Evolutionary conservation across 1,139 yeast species (phyloP), one percentile per base, ranked within the genome.

Genomic region (Zygosaccharomyces sapae): DNA sequence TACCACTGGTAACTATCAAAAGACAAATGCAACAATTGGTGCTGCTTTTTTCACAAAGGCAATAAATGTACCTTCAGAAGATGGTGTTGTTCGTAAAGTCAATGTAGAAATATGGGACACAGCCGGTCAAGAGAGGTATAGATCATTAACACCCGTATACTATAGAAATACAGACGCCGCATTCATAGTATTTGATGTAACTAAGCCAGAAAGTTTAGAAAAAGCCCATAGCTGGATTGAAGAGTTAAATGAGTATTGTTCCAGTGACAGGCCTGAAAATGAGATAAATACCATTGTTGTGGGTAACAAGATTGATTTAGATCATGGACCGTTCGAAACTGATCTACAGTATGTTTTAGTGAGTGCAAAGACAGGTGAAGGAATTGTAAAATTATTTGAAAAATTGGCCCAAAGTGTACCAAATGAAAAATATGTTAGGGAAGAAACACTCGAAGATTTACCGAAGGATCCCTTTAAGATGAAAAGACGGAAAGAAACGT

Each of bases 11-110:
- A 86, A 90, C 37, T 92, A 92, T 66, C 95, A 88, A 57, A 95
- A 87, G 60, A 79, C 84, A 70, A 78, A 96, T 62, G 97, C 94
- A 65, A 92, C 97, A 3, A 92, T 92, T 51, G 97, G 97, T 4
- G 98, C 98, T 1, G 98, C 98, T 3, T 92, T 90, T 66, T 74
- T 90, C 47, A 89, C 97, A 5, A 97, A 89, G 64, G 79, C 90
- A 5, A 80, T 90, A 45, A 80, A 73, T 38, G 61, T 83, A 56
- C 88, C 88, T 20, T 56, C 41, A 1, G 41, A 45, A 13, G 50
- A 51, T 38, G 38, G 44, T 5, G 45, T 37, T 5, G 73, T 80
- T 1, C 73, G 77, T 3, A 86, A 86, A 65, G 78, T 83, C 53
- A 83, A 83, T 59, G 80, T 83, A 59, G 92, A 85, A 61, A 83